A percentile compares a stretch with the other conserved stretches of the same genome.
phyloP scores from a whole-genome alignment of 371 early-diverging fungal species.

The Lichtheimia hyalospora region DNA sequence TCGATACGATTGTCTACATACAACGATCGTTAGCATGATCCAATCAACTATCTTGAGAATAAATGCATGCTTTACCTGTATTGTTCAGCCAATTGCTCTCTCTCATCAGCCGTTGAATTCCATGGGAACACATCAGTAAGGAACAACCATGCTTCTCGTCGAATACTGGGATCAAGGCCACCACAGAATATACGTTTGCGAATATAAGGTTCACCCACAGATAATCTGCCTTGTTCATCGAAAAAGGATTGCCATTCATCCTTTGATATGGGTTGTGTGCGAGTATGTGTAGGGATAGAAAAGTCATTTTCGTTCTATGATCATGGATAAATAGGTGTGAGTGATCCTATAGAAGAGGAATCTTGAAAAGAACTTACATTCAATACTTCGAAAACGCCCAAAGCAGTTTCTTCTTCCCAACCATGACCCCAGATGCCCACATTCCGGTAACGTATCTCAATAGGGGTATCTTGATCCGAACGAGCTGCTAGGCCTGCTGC shows the following conservation, averaged over 20 bases:
- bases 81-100: constrained; percentile 45
- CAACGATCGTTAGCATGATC: no score
- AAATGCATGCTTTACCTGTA: constrained; percentile 42
- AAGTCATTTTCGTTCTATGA: constrained; percentile 37
- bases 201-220: constrained; percentile 51
- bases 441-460: constrained; percentile 33
- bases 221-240: constrained; percentile 60
- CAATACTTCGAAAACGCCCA: constrained; percentile 48
- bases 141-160: constrained; percentile 85
- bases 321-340: background rate
- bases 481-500: constrained; percentile 65
- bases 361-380: constrained; percentile 25
- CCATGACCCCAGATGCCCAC: constrained; percentile 51
- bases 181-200: constrained; percentile 70
- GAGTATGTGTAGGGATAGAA: constrained; percentile 48
- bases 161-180: constrained; percentile 72
- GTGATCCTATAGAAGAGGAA: background rate
- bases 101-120: constrained; percentile 70
- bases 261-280: constrained; percentile 63
- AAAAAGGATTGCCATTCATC: constrained; percentile 78
- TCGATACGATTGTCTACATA: constrained; percentile 54
- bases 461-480: constrained; percentile 30
- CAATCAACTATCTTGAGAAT: background rate
- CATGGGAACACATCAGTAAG: constrained; percentile 79
- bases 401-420: constrained; percentile 45